phyloP scores from a whole-genome alignment of 768 basidiomycete genomes.

The Hygrocybe coccinea region DNA sequence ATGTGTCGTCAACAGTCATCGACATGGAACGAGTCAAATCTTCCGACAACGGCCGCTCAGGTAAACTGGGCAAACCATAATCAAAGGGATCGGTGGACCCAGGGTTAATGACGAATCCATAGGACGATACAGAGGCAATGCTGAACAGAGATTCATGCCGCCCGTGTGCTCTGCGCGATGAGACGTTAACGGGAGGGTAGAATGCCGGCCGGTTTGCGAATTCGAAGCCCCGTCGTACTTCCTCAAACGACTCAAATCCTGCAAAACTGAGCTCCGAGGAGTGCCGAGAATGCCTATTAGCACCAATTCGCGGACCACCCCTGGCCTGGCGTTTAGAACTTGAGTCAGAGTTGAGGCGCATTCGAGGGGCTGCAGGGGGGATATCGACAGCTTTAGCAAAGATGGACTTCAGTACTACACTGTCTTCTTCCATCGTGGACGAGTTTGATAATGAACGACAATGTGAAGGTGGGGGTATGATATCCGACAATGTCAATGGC shows the following conservation, averaged over 20 bases:
- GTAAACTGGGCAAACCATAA: conserved; percentile 52
- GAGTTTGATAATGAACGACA: conserved; percentile 44
- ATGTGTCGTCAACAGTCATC: conserved; percentile 67
- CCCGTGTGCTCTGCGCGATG: conserved; percentile 36
- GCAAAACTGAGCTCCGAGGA: conserved; percentile 60
- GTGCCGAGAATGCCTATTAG: conserved; percentile 35
- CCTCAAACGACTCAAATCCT: conserved; percentile 72
- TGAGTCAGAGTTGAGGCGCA: conserved; percentile 39
- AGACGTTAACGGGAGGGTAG: conserved; percentile 49
- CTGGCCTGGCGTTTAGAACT: conserved; percentile 34
- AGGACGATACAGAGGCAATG: conserved; percentile 76
- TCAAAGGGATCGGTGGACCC: conserved; percentile 72
- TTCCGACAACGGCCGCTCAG: conserved; percentile 54
- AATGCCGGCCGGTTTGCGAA: conserved; percentile 61
- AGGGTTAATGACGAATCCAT: conserved; percentile 59
- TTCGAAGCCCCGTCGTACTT: conserved; percentile 75
- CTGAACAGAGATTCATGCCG: conserved; percentile 62
- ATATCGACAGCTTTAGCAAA: conserved; percentile 43
- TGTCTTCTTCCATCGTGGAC: conserved; percentile 45
- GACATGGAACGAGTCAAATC: conserved; percentile 56
- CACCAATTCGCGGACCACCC: conserved; percentile 16
- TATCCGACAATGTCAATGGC: conserved; percentile 63
- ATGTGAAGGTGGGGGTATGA: conserved; percentile 62
- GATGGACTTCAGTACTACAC: conserved; percentile 52
- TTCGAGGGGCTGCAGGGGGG: conserved; percentile 32